Conservation (phyloP, 2,329 filamentous ascomycete genomes). For the Ceratocystis destructans region DNA sequence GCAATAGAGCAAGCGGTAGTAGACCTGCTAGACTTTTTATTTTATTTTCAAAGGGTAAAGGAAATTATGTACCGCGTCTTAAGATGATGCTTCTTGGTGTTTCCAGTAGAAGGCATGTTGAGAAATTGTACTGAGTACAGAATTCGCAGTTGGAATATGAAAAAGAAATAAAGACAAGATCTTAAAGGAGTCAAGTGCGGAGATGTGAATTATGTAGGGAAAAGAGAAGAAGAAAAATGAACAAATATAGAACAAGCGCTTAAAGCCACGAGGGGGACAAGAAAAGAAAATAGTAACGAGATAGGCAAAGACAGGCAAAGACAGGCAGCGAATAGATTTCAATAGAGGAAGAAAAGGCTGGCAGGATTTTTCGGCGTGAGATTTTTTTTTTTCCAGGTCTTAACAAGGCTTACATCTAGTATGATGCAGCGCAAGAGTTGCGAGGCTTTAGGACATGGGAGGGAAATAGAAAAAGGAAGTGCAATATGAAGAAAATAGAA, state of each 20-base stretch:
- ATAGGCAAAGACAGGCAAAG: not conserved
- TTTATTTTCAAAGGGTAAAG: not conserved
- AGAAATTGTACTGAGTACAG: not conserved
- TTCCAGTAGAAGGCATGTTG: constrained; percentile 14
- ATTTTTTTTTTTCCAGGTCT: constrained; percentile 1
- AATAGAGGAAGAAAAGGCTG: not conserved
- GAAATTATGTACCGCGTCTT: constrained; percentile 14
- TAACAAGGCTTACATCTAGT: not conserved
- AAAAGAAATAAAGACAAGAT: not conserved
- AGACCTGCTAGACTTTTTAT: constrained; percentile 1
- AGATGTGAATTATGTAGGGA: not conserved
- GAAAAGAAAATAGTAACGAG: not conserved
- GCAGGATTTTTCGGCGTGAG: not conserved
- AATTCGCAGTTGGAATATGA: not conserved
- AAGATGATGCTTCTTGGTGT: constrained; percentile 13
- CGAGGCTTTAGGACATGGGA: not conserved
- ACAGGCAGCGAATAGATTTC: not conserved
- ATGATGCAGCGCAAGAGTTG: not conserved
- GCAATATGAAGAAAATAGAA: not conserved
- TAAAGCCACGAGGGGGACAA: not conserved
- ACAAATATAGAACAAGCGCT: not conserved
- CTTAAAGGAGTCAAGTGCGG: not conserved
- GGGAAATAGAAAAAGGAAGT: not conserved
- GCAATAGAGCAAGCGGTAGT: not conserved
- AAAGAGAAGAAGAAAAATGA: not conserved